Conservation (phyloP, 2,329 filamentous ascomycete genomes). For the Clarireedia homoeocarpa region DNA sequence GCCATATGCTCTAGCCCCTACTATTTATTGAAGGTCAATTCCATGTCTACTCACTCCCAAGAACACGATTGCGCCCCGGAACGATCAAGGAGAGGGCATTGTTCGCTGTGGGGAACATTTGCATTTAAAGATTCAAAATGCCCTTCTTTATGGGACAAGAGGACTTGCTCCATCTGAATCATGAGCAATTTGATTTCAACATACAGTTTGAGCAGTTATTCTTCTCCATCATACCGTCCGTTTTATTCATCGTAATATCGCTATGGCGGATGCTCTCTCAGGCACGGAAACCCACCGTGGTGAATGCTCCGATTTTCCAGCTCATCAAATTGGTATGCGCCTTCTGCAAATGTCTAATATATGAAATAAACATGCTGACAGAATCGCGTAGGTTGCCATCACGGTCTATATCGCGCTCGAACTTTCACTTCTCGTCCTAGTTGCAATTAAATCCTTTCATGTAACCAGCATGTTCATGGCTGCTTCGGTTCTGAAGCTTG, state of each 20-base stretch:
- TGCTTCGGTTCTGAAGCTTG: neutral
- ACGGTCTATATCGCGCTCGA: neutral
- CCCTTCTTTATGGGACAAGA: slow-evolving; percentile 13
- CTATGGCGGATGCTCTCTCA: slow-evolving; percentile 27
- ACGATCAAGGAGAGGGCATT: too few species aligned
- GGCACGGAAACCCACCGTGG: slow-evolving; percentile 26
- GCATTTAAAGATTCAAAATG: slow-evolving; percentile 9
- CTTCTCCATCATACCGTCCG: slow-evolving; percentile 28
- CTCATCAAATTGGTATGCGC: slow-evolving; percentile 25
- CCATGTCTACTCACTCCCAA: too few species aligned
- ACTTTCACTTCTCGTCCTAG: neutral
- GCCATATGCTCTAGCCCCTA: too few species aligned
- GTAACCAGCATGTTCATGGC: slow-evolving; percentile 23
- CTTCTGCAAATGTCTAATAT: neutral
- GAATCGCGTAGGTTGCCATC: slow-evolving; percentile 11
- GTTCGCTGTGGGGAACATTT: too few species aligned
- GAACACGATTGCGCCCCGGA: too few species aligned
- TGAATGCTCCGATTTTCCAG: slow-evolving; percentile 26
- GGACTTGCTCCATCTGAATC: slow-evolving; percentile 27
- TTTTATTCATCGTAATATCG: slow-evolving; percentile 26
- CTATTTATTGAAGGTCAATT: too few species aligned
- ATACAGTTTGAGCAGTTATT: slow-evolving; percentile 30
- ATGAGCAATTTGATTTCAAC: slow-evolving; percentile 27
- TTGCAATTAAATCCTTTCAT: neutral
- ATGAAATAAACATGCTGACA: slow-evolving; percentile 15